Base-by-base conservation (phyloP, 495 filamentous ascomycete genomes). In the Parmelia sp. region DNA sequence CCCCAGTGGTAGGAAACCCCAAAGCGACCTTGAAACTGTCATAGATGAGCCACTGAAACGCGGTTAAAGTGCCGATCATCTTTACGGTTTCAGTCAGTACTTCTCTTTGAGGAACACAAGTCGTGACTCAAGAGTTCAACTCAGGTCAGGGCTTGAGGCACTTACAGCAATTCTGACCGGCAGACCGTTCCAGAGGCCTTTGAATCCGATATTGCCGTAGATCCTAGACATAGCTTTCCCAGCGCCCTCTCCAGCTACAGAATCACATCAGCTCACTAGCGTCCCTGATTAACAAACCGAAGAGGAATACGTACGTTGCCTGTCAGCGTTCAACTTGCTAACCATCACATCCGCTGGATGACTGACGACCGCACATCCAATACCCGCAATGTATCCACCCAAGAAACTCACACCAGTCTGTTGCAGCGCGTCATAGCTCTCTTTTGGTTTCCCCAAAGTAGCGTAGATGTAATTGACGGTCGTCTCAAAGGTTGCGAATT, bases 41-140 rank as follows among this genome's bases (percentile, higher is more conserved):
- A 74, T 90, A 90, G 65, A 90, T 88, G 63, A 90, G 74, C 87
- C 87, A 90, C 73, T 90, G 87, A 76, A 88, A 88, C n/a, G 84
- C 87, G 40, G 84, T 87, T 70, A 86, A 72, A 15, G 65, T 70
- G 1, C 68, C 65, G 27, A 69, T 69, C 85, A 88, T 88, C 40
- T n/a, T n/a, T n/a, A n/a, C n/a, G n/a, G n/a, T n/a, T n/a, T n/a
- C n/a, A n/a, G n/a, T n/a, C n/a, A n/a, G n/a, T n/a, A n/a, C n/a
- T n/a, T n/a, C n/a, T n/a, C n/a, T n/a, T n/a, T n/a, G n/a, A n/a
- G n/a, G n/a, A n/a, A n/a, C n/a, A n/a, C n/a, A n/a, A n/a, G n/a
- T n/a, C n/a, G n/a, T n/a, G n/a, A n/a, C n/a, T n/a, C n/a, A n/a
- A n/a, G n/a, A n/a, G n/a, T n/a, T n/a, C n/a, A n/a, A n/a, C n/a